A percentile compares a stretch with the other conserved stretches of the same genome.
These are phyloP conservation scores for Piromyces sp. DNA, from an alignment of 192 early-diverging fungal genomes.

Conservation along the genomic window DNA sequence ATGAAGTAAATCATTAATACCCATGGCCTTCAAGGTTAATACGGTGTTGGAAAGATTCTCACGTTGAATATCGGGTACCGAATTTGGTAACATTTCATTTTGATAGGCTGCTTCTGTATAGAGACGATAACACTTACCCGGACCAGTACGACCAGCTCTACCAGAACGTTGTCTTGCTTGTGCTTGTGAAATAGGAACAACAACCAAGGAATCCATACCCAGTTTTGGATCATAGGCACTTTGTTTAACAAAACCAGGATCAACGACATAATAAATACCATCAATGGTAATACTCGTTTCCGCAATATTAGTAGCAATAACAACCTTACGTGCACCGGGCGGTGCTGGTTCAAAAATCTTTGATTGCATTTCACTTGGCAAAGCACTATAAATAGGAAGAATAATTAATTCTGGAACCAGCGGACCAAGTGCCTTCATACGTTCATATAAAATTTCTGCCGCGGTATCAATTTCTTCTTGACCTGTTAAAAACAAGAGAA, in stretches of 20 bases:
- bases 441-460: slow-evolving; percentile 39
- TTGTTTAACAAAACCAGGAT: slow-evolving; percentile 89
- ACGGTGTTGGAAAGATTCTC: slow-evolving; percentile 85
- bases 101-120: slow-evolving; percentile 85
- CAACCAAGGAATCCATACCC: slow-evolving; percentile 91
- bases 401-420: slow-evolving; percentile 41
- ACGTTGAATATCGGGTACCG: slow-evolving; percentile 92
- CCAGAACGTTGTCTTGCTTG: slow-evolving; percentile 86
- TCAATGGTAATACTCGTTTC: slow-evolving; percentile 98
- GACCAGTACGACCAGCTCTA: slow-evolving; percentile 89
- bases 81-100: slow-evolving; percentile 87
- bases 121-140: slow-evolving; percentile 85
- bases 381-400: slow-evolving; percentile 81
- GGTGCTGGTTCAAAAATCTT: slow-evolving; percentile 88
- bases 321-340: slow-evolving; percentile 59
- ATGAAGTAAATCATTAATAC: slow-evolving; percentile 73
- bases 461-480: slow-evolving; percentile 94
- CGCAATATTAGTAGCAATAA: slow-evolving; percentile 96
- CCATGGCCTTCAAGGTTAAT: slow-evolving; percentile 82
- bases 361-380: slow-evolving; percentile 88
- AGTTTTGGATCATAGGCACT: slow-evolving; percentile 91
- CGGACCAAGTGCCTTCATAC: slow-evolving; percentile 24
- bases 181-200: slow-evolving; percentile 87
- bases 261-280: slow-evolving; percentile 90
- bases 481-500: slow-evolving; percentile 90